These are phyloP conservation scores for Tetraselmis striata DNA, from an alignment of 139 green algal species.

Conservation along the genomic window DNA sequence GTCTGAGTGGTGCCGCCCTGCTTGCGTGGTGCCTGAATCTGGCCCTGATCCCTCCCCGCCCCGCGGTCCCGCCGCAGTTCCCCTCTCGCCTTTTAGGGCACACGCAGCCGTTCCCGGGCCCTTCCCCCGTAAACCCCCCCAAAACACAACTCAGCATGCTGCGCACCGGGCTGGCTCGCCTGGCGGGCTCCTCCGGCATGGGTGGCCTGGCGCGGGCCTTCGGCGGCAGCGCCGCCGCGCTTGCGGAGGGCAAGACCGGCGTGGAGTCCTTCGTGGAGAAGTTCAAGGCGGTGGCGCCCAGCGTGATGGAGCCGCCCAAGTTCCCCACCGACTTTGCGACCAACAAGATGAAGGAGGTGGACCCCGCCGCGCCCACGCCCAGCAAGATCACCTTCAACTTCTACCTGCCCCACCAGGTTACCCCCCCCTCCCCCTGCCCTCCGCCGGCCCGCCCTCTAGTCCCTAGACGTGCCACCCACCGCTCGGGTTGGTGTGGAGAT, in stretches of 20 bases:
- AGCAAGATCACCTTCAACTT: not conserved
- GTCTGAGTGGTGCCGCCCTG: too few species aligned
- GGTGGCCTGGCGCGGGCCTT: not conserved
- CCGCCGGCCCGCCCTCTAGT: too few species aligned
- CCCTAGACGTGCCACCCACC: too few species aligned
- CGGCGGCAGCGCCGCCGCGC: not conserved
- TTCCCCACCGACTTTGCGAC: not conserved
- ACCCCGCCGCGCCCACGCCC: not conserved
- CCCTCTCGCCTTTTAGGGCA: too few species aligned
- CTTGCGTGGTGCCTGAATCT: too few species aligned
- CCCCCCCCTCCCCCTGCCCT: too few species aligned
- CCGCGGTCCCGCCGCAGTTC: too few species aligned
- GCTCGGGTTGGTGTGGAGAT: too few species aligned
- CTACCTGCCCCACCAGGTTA: not conserved
- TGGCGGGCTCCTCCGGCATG: not conserved
- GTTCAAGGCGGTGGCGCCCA: not conserved
- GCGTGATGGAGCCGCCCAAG: not conserved
- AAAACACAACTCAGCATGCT: not conserved
- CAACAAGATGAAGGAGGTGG: not conserved
- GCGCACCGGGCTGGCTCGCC: not conserved
- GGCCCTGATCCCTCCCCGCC: too few species aligned
- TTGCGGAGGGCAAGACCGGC: not conserved
- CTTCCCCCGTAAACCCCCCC: not conserved
- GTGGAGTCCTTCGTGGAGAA: not conserved
- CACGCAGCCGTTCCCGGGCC: too few species aligned